A percentile compares a stretch with the other conserved stretches of the same genome.
Conservation (phyloP, 2,329 filamentous ascomycete species). For the Pseudogymnoascus sp. region DNA sequence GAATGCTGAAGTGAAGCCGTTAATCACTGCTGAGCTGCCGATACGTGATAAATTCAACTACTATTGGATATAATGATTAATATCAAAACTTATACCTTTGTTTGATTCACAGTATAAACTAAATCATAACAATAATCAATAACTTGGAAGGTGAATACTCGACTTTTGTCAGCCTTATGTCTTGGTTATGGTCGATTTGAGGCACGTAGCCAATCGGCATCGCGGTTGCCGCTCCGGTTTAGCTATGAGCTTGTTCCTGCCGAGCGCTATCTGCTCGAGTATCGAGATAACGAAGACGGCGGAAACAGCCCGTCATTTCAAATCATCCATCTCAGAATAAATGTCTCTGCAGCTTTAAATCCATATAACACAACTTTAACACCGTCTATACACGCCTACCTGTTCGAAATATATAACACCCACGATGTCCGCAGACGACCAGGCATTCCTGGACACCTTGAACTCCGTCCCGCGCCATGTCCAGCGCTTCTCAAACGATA, state of each 20-base stretch:
- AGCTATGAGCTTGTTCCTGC: background rate
- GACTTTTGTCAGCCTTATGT: background rate
- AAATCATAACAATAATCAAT: background rate
- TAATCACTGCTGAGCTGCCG: background rate
- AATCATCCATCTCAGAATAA: background rate
- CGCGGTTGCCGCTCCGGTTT: background rate
- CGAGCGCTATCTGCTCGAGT: background rate
- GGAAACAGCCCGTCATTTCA: constrained; percentile 5
- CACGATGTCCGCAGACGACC: constrained; percentile 71
- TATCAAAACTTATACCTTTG: background rate
- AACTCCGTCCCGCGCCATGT: constrained; percentile 59
- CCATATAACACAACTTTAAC: background rate
- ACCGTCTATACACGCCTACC: background rate
- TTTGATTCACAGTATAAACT: background rate
- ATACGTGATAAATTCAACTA: background rate
- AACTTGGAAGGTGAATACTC: background rate
- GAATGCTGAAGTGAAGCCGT: background rate
- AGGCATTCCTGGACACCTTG: constrained; percentile 71
- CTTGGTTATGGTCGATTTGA: background rate
- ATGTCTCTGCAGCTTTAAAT: background rate
- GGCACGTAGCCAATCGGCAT: background rate
- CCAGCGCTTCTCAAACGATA: constrained; percentile 60
- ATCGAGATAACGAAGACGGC: constrained; percentile 1
- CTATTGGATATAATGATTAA: background rate
- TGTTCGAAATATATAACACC: background rate